Evolutionary conservation across 164 flowering plant species (phyloP), one percentile per base, ranked within the genome.

Genomic region (grape (Vitis vinifera)): DNA sequence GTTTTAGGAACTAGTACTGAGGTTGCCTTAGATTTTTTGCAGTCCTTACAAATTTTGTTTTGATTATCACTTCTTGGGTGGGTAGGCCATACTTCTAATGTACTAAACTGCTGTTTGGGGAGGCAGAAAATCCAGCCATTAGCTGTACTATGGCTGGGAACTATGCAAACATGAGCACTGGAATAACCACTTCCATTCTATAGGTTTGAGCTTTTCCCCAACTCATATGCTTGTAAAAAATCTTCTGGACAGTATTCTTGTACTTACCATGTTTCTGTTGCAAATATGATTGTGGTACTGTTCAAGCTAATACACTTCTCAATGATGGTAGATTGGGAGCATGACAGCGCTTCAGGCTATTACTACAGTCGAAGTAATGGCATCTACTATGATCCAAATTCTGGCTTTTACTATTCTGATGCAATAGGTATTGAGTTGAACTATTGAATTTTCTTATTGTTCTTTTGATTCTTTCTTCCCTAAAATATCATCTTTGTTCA

Each of bases 371-470:
- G 52, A 75, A 78, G 65, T 37, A 88, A 77, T 70, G 90, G 92
- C 65, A 82, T 82, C 68, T 75, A 84, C 83, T 85, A 91, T 69
- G 97, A 94, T 74, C 82, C 94, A 10, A 92, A 86, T 63, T 92
- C 99, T 27, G 94, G 98, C 69, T 89, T 93, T 67, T 93, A 91
- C 81, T 91, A 87, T 65, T 88, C 91, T 15, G 89, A 88, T 72
- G 73, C 89, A 55, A 69, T 89, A 84, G 98, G 99, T 95, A 85
- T 51, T 29, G 49, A 47, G 47, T 44, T 51, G 29, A 4, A 3
- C 0, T 13, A 13, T 23, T 13, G 44, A 37, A 5, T 19, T 23
- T 49, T 12, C 50, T 15, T 29, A 8, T 52, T 29, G 52, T 31
- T 52, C 57, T 47, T 51, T 37, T 37, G 44, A n/a, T 30, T 56